A percentile compares a stretch with the other conserved stretches of the same genome.
Conservation (phyloP, 148 eudicot species). For the Fagopyrum esculentum region DNA sequence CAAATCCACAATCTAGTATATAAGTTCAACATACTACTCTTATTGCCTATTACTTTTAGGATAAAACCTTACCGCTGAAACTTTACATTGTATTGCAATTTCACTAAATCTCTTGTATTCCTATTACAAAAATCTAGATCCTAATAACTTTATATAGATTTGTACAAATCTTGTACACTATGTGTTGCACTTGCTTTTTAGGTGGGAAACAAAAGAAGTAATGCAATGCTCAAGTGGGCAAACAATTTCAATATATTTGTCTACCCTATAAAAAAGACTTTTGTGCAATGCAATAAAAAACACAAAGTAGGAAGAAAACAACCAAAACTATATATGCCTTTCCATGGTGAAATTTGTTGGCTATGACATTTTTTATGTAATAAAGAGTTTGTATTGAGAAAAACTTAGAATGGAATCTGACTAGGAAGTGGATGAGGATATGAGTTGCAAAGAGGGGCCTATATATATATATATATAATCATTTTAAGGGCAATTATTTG, state of each 20-base stretch:
- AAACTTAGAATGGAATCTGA: neutral
- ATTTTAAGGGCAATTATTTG: constrained; percentile 1
- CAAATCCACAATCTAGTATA: too few relatives aligned
- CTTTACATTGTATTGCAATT: too few relatives aligned
- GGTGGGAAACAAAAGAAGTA: neutral
- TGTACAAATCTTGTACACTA: neutral
- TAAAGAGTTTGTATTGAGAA: neutral
- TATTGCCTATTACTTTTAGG: too few relatives aligned
- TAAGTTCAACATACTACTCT: too few relatives aligned
- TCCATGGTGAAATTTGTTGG: constrained; percentile 8
- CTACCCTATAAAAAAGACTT: neutral
- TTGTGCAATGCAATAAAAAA: neutral
- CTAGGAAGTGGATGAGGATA: constrained; percentile 14
- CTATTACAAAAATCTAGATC: too few relatives aligned
- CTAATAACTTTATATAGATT: too few relatives aligned
- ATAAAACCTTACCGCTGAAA: too few relatives aligned
- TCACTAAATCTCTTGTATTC: too few relatives aligned
- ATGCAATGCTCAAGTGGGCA: neutral
- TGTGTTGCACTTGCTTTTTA: constrained; percentile 6
- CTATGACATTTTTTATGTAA: neutral
- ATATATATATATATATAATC: too few relatives aligned
- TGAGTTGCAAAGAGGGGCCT: constrained; percentile 1
- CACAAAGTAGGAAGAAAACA: neutral
- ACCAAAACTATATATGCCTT: neutral
- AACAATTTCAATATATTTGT: neutral